Evolutionary conservation across 2,329 filamentous ascomycete species (phyloP), one percentile per base, ranked within the genome.

Genomic region (Rhinocladiella mackenziei): DNA sequence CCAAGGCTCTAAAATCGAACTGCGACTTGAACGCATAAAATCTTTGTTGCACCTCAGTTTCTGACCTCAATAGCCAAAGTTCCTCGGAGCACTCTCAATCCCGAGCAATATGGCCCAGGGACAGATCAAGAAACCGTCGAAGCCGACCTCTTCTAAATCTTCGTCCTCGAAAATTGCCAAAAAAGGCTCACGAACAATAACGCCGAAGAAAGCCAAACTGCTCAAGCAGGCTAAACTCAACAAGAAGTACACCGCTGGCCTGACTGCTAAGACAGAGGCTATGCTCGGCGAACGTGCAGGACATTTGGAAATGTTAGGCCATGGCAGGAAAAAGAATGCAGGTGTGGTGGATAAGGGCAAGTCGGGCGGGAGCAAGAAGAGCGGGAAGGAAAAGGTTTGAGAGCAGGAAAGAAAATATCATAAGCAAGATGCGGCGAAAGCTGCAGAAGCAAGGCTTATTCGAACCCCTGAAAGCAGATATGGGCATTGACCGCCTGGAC

Each of bases 251-350:
- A 74, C 78, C 1, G 69, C 77, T 0, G 81, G 81, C 0, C 64
- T 86, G 29, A 76, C 75, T 3, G 75, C 74, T 0, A 72, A 78
- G 66, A 86, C 83, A n/a, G 83, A 87, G 60, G 75, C 76, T 49
- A 75, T 73, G 51, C 70, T 86, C 7, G 83, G 81, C 9, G 70
- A 78, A 50, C 78, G 78, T 58, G 83, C 81, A 4, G 83, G 83
- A 10, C 83, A 87, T 71, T 58, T 86, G 58, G 83, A 87, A 63
- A 60, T 86, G 58, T 62, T 86, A 58, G 72, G 72, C 45, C 80
- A 81, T 2, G 81, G 80, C 9, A 84, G 83, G 73, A 82, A 77
- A 64, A 72, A 77, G 48, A 71, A 64, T 56, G 57, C 52, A 48
- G 22, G 19, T 22, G 62, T 63, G 51, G 62, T 63, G 52, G 60